Evolutionary conservation across 208 protist genomes (phyloP).

Genomic region (Balamuthia mandrillaris): DNA sequence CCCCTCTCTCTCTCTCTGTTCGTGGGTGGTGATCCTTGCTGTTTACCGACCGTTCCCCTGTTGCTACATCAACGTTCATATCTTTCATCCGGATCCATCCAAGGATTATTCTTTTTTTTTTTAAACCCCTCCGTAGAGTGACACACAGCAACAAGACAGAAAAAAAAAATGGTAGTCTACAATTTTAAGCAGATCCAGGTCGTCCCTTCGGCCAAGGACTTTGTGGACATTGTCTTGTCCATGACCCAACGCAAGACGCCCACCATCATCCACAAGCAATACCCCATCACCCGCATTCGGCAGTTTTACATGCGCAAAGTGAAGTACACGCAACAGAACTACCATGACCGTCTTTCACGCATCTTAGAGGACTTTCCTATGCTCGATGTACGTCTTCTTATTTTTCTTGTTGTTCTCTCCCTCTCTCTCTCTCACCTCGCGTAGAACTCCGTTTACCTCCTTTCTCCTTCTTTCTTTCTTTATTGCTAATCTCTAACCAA

Average conservation of each 20-base stretch:
- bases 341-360: conserved; percentile 93
- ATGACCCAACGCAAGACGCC: conserved; percentile 99
- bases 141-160: no score
- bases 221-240: conserved; percentile 99
- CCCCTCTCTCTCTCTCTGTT: no score
- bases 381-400: conserved; percentile 63
- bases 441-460: not conserved
- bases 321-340: conserved; percentile 96
- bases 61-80: no score
- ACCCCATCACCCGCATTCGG: conserved; percentile 97
- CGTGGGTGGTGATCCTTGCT: no score
- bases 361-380: conserved; percentile 90
- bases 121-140: no score
- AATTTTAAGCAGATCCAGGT: conserved; percentile 97
- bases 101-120: no score
- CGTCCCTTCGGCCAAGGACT: conserved; percentile 96
- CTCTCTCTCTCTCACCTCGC: not conserved
- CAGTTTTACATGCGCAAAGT: conserved; percentile 99
- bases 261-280: conserved; percentile 98
- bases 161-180: conserved; percentile 86
- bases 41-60: no score
- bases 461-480: not conserved
- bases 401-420: not conserved
- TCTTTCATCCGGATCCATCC: no score
- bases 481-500: not conserved